Percentiles rank a stretch among this genome's conserved stretches.
These are phyloP conservation scores for Heterobasidion occidentale DNA, from an alignment of 1,284 basidiomycete genomes.

Conservation along the genomic window DNA sequence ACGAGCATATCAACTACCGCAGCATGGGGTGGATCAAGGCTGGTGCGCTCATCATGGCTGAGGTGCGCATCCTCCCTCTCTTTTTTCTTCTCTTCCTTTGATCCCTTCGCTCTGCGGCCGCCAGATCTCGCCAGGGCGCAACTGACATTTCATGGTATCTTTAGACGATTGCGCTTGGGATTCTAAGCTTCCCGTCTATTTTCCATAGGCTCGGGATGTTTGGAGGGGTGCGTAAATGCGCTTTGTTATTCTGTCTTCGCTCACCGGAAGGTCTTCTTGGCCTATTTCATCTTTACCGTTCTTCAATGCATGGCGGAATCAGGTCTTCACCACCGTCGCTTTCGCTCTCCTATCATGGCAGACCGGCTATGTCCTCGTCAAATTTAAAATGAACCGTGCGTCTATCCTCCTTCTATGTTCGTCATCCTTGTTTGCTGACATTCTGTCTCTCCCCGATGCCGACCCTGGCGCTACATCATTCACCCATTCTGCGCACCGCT, in stretches of 20 bases:
- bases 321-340: conserved; percentile 5
- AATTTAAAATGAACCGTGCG: conserved; percentile 7
- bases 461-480: background rate
- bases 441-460: too few species aligned
- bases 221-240: conserved; percentile 1
- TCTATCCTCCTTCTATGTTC: background rate
- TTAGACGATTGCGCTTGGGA: conserved; percentile 6
- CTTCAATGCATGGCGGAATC: background rate
- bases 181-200: conserved; percentile 5
- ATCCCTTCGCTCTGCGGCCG: background rate
- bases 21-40: conserved; percentile 8
- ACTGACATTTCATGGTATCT: background rate
- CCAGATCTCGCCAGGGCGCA: too few species aligned
- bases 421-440: background rate
- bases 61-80: background rate
- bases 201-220: conserved; percentile 8
- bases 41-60: conserved; percentile 7
- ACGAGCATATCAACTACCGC: conserved; percentile 2
- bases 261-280: background rate
- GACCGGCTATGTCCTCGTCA: conserved; percentile 7
- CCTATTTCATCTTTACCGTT: too few species aligned
- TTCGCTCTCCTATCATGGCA: conserved; percentile 5
- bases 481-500: background rate
- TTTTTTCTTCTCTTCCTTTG: background rate
- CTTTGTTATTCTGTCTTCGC: background rate